Base-by-base conservation (phyloP, 768 basidiomycete genomes). In the Leccinum obscurum region DNA sequence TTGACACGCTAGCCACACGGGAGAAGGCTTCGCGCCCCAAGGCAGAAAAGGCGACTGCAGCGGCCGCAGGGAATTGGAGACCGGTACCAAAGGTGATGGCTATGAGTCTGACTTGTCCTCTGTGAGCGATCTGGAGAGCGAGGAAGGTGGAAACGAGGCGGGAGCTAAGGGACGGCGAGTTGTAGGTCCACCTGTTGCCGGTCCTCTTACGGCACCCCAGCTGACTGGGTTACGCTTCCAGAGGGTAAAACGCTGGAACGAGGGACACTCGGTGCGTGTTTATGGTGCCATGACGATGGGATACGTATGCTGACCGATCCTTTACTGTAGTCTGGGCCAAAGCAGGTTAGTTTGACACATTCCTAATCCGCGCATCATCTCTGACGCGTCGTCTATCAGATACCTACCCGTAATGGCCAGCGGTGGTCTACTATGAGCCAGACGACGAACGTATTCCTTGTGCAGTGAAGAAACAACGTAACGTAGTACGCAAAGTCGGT, bases 321-420 rank as follows among this genome's bases (percentile, higher is more conserved):
- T 39, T 39, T 1, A 57, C 10, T 24, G 17, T 22, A 92, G 93
- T 94, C 1, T 95, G 93, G 93, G 92, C 89, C 0, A 94, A 93
- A 80, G 77, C 83, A 58, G 78, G 88, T 88, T 64, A 61, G 85
- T 64, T 28, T 6, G 17, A 50, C 30, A 6, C 8, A 2, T 50
- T 32, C 34, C 8, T 3, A 13, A 9, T 15, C 15, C 3, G 39
- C n/a, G n/a, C 41, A 41, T 2, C 5, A 20, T 32, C 30, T 15
- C 57, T 73, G 56, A 68, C 13, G 13, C 59, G n/a, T 10, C 59
- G 20, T 54, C 28, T 15, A 60, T 24, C 24, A 92, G 92, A 77
- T 37, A 82, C 86, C 0, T 95, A 80, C 66, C 94, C 94, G 2
- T 95, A 87, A 87, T 28, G 26, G 26, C 26, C 26, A 28, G 26